phyloP scores from a whole-genome alignment of 352 stramenopile genomes.

The Pythium utonaiense region DNA sequence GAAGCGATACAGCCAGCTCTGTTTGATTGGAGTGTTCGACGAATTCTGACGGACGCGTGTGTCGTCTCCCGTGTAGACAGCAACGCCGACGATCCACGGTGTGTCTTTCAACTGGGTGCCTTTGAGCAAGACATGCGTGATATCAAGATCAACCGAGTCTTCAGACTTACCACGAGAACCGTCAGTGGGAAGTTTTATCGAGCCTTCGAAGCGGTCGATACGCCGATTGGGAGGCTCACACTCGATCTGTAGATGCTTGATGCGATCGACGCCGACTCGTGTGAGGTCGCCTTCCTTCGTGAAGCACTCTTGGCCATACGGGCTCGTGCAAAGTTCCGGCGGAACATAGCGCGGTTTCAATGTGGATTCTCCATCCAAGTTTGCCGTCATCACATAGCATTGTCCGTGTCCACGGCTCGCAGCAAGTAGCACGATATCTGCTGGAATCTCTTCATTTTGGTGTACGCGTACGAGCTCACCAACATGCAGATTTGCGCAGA shows the following conservation, averaged over 20 bases:
- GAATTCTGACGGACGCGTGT: slow-evolving; percentile 86
- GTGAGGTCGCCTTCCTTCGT: slow-evolving; percentile 27
- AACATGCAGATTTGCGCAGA: slow-evolving; percentile 60
- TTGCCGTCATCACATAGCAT: slow-evolving; percentile 84
- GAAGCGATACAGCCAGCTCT: slow-evolving; percentile 63
- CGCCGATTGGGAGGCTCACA: slow-evolving; percentile 47
- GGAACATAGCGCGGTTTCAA: slow-evolving; percentile 77
- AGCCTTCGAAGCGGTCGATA: slow-evolving; percentile 85
- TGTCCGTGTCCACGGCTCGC: slow-evolving; percentile 50
- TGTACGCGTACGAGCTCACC: slow-evolving; percentile 75
- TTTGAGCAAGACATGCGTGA: slow-evolving; percentile 59
- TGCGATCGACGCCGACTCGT: slow-evolving; percentile 7
- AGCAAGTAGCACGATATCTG: slow-evolving; percentile 66
- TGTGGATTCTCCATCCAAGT: slow-evolving; percentile 88
- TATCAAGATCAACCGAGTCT: slow-evolving; percentile 36
- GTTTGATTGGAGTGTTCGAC: slow-evolving; percentile 68
- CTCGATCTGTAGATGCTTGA: slow-evolving; percentile 29
- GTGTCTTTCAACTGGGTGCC: slow-evolving; percentile 18
- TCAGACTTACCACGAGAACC: not conserved
- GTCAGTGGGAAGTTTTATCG: slow-evolving; percentile 30
- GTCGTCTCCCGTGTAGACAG: slow-evolving; percentile 86
- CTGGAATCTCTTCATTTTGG: slow-evolving; percentile 69
- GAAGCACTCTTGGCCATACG: slow-evolving; percentile 23
- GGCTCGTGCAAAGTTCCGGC: slow-evolving; percentile 25
- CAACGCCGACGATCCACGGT: slow-evolving; percentile 33